Conservation (phyloP, 2,329 filamentous ascomycete species). For the Aspergillus fructus region DNA sequence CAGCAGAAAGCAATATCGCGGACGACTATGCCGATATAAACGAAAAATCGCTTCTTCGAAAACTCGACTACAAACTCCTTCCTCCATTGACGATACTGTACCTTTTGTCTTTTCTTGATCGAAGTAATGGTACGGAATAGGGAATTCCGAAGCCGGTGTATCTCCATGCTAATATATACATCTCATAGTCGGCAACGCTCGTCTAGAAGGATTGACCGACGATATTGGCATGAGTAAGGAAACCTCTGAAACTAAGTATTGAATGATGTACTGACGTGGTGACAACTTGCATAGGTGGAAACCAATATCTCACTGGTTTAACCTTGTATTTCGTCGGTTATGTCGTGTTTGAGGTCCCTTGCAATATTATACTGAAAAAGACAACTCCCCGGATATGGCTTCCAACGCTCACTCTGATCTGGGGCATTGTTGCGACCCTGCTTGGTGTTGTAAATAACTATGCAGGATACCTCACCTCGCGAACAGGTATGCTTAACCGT, state of each 20-base stretch:
- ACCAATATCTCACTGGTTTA: conserved; percentile 41
- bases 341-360: conserved; percentile 42
- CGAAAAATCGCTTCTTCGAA: conserved; percentile 42
- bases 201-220: conserved; percentile 36
- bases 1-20: conserved; percentile 17
- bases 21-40: conserved; percentile 29
- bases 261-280: neutral
- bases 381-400: conserved; percentile 41
- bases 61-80: conserved; percentile 45
- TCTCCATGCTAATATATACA: neutral
- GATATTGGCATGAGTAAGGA: conserved; percentile 40
- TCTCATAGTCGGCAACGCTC: conserved; percentile 38
- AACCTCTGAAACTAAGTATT: neutral
- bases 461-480: conserved; percentile 47
- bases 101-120: conserved; percentile 45
- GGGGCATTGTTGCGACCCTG: conserved; percentile 53
- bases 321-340: conserved; percentile 42
- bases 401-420: conserved; percentile 45
- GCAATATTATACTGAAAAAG: conserved; percentile 42
- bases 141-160: neutral
- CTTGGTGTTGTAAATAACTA: conserved; percentile 51
- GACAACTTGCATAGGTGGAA: conserved; percentile 26
- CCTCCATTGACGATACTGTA: conserved; percentile 47
- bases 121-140: conserved; percentile 37
- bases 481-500: conserved; percentile 33